Evolutionary conservation across 2,329 filamentous ascomycete species (phyloP), one percentile per base, ranked within the genome.

Genomic region (Scytalidium lignicola): DNA sequence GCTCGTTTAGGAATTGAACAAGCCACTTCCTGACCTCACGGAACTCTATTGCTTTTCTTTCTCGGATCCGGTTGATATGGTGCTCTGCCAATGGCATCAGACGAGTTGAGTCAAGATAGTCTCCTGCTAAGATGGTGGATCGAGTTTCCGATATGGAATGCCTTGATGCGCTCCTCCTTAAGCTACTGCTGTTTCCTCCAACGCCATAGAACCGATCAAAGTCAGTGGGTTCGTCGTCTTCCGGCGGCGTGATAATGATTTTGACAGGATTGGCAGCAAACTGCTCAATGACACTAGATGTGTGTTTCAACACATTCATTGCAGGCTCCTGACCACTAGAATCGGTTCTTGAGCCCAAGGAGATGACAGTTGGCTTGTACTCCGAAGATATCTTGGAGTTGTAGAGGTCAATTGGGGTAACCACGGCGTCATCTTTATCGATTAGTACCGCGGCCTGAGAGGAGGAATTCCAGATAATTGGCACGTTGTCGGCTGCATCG

Each of bases 211-310:
- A 29, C n/a, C 32, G 32, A n/a, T 37, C 32, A 37, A 37, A 37
- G 15, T 37, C 32, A 13, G 32, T 17, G 5, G 49, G 46, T 26
- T 44, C 10, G 13, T 21, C 42, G 18, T 51, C 48, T 9, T 51
- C 49, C 10, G 58, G 57, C 20, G 56, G 53, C 15, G 58, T 61
- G 39, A 61, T 48, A n/a, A 58, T 53, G 23, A 61, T 61, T 18
- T 48, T 56, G 18, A 61, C 50, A 8, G 57, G 49, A 2, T 42
- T 46, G 10, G 37, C 49, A 7, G 44, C 26, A 18, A 52, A 45
- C 9, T 48, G 48, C 15, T 52, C 40, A 28, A 53, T 50, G 4
- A 51, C 32, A n/a, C 32, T 37, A 9, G 32, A 13, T 37, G 15
- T 5, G 49, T 5, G 50, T 52, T 8, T 48, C 48, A 13, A 46